A percentile compares a stretch with the other conserved stretches of the same genome.
Conservation (phyloP, 371 early-diverging fungal species). For the Quaeritorhiza haematococci region DNA sequence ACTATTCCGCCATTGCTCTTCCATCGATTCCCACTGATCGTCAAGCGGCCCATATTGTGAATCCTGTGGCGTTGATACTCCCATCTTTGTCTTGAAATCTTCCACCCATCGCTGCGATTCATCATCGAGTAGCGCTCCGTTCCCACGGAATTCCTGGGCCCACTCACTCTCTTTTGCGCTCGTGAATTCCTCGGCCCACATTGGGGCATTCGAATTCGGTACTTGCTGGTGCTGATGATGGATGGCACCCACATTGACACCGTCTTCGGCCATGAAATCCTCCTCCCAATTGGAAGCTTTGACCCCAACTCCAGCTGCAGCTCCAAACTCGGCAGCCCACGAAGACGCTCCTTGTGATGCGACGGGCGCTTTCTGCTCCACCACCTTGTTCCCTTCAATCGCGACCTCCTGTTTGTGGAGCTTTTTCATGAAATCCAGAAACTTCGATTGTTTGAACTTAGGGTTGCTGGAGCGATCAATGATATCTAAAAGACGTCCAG, state of each 20-base stretch:
- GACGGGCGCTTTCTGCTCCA: slow-evolving; percentile 41
- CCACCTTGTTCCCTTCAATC: slow-evolving; percentile 80
- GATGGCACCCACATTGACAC: slow-evolving; percentile 43
- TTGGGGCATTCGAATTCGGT: no score
- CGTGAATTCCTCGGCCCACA: slow-evolving; percentile 12
- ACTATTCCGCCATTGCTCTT: slow-evolving; percentile 27
- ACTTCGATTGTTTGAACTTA: slow-evolving; percentile 86
- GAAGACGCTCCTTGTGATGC: slow-evolving; percentile 8
- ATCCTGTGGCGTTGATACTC: neutral
- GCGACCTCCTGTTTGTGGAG: slow-evolving; percentile 81
- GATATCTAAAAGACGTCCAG: slow-evolving; percentile 74
- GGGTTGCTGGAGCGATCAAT: slow-evolving; percentile 73
- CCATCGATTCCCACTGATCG: slow-evolving; percentile 3
- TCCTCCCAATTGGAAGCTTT: slow-evolving; percentile 48
- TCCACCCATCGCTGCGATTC: slow-evolving; percentile 5
- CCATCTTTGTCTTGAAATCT: slow-evolving; percentile 11
- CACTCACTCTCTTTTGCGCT: slow-evolving; percentile 7
- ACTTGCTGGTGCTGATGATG: slow-evolving; percentile 44
- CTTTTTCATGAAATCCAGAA: slow-evolving; percentile 84
- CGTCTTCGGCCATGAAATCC: slow-evolving; percentile 45
- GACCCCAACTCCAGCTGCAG: neutral
- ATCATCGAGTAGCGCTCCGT: neutral
- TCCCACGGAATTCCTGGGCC: slow-evolving; percentile 15
- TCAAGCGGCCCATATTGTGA: no score
- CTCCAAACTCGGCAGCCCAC: slow-evolving; percentile 49